phyloP scores from a whole-genome alignment of 202 grass and related monocot species.

The Zoysia matrella region DNA sequence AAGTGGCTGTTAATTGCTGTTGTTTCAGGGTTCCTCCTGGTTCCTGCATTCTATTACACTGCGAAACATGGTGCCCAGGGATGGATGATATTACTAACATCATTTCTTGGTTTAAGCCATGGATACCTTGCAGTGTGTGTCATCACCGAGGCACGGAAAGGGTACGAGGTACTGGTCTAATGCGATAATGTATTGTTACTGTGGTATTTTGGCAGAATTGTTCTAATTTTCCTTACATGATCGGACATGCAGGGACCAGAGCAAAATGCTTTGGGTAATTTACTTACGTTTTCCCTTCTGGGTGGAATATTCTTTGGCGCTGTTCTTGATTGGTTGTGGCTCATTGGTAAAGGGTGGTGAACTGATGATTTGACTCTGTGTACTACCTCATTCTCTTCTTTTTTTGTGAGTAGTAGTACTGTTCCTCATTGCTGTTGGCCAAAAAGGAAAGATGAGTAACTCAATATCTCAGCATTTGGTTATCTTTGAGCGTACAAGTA shows the following conservation, averaged over 20 bases:
- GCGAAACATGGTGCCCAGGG: conserved; percentile 67
- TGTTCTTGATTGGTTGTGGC: conserved; percentile 65
- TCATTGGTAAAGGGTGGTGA: conserved; percentile 78
- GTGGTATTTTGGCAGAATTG: not conserved
- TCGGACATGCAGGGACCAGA: conserved; percentile 63
- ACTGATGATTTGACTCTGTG: not conserved
- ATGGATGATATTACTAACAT: conserved; percentile 71
- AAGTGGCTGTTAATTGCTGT: conserved; percentile 47
- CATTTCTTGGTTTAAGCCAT: conserved; percentile 65
- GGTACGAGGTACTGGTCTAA: conserved; percentile 54
- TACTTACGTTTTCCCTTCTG: conserved; percentile 55
- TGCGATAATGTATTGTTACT: not conserved
- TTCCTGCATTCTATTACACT: conserved; percentile 80
- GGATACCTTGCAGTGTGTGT: conserved; percentile 72
- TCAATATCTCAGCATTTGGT: too few species aligned
- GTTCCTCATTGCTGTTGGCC: too few species aligned
- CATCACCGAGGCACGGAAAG: conserved; percentile 62
- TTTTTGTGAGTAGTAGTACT: too few species aligned
- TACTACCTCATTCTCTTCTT: too few species aligned
- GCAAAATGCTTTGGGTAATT: conserved; percentile 36
- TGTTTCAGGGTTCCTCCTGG: conserved; percentile 57
- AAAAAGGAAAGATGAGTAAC: too few species aligned
- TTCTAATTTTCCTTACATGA: not conserved
- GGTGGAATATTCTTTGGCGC: conserved; percentile 64
- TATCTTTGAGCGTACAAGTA: too few species aligned